Evolutionary conservation across 2,329 filamentous ascomycete genomes (phyloP).

Genomic region (Ophiostoma sp.): DNA sequence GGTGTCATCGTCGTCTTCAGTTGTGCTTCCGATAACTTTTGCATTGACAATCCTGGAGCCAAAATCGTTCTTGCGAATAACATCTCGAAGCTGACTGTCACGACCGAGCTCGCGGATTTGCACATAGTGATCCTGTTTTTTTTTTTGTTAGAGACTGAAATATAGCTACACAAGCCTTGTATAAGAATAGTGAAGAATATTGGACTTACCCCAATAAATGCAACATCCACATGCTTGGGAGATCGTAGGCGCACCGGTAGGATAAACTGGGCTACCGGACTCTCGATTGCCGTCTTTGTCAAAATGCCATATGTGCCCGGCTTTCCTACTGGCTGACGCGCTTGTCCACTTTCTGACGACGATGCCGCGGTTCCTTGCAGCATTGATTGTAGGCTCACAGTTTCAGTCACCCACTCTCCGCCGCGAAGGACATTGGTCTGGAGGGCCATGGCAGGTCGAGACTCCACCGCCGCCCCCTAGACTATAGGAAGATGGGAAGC

Average conservation of each 20-base stretch:
- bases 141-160: constrained; percentile 9
- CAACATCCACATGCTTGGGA: constrained; percentile 68
- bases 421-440: constrained; percentile 51
- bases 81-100: constrained; percentile 65
- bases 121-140: constrained; percentile 63
- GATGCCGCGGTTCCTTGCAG: constrained; percentile 35
- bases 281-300: constrained; percentile 70
- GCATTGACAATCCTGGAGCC: constrained; percentile 73
- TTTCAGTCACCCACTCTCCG: constrained; percentile 55
- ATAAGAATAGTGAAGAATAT: background rate
- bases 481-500: background rate
- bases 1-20: constrained; percentile 36
- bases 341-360: constrained; percentile 25
- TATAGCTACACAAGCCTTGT: background rate
- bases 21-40: constrained; percentile 58
- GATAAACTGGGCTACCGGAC: constrained; percentile 69
- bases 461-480: constrained; percentile 19
- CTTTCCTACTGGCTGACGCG: constrained; percentile 31
- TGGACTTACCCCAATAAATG: constrained; percentile 69
- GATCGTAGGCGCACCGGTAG: constrained; percentile 74
- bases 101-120: constrained; percentile 70
- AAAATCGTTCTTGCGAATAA: constrained; percentile 77
- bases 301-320: constrained; percentile 58
- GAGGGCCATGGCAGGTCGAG: constrained; percentile 41
- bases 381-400: constrained; percentile 35